Conservation (phyloP, 1,284 basidiomycete species). For the Flammula alnicola region DNA sequence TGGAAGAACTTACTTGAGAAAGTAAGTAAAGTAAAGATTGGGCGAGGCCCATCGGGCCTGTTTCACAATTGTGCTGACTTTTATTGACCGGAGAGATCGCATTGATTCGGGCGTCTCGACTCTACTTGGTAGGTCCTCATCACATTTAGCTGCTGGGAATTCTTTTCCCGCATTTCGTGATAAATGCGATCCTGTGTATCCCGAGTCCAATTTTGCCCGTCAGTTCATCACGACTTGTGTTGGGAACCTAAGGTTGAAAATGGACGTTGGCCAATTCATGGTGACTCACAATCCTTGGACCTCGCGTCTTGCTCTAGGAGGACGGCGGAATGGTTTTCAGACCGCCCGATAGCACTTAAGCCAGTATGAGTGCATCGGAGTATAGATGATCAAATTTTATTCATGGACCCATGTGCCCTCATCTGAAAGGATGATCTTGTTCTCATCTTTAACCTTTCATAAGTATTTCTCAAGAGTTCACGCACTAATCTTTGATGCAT, state of each 20-base stretch:
- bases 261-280: no score
- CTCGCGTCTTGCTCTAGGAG: no score
- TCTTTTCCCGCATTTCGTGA: not conserved
- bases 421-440: conserved; percentile 2
- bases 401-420: not conserved
- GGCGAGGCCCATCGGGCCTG: conserved; percentile 5
- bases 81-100: conserved; percentile 11
- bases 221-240: not conserved
- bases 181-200: not conserved
- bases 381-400: not conserved
- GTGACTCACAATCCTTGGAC: no score
- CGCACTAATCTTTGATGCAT: conserved; percentile 4
- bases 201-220: not conserved
- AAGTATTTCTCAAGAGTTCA: not conserved
- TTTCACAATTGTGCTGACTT: conserved; percentile 9
- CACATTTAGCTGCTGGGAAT: not conserved
- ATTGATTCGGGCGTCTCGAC: conserved; percentile 1
- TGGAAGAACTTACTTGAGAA: not conserved
- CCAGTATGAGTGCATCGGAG: not conserved
- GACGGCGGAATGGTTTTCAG: no score
- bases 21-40: not conserved
- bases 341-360: conserved; percentile 5
- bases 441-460: conserved; percentile 2
- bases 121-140: conserved; percentile 3
- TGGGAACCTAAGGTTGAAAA: no score